Base-by-base conservation (phyloP, 805 yeast genomes). In the Wickerhamomyces bovis region DNA sequence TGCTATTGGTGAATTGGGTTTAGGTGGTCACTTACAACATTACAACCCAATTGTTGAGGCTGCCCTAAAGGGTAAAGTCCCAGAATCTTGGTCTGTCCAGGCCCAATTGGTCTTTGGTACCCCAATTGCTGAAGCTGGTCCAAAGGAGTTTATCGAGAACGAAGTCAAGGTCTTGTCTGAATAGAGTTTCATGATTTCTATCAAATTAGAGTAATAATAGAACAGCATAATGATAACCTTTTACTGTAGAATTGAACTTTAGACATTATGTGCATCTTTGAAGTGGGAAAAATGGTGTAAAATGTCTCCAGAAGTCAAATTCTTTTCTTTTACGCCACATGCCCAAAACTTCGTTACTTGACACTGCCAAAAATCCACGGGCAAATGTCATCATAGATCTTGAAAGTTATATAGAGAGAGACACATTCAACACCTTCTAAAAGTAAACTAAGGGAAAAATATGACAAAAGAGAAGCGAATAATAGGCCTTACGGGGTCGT, bases 1-100 rank as follows among this genome's bases (percentile, higher is more conserved):
- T 38, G 75, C 75, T 23, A 62, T 76, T 23, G 65, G 68, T 43
- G 66, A 64, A 28, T 58, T 71, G 47, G 75, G 75, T 42, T 58
- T 75, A 39, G 80, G 80, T 52, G 77, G 69, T 51, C 75, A 73
- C 54, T 65, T 76, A 53, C 81, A 76, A 63, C 81, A 76, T 62
- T 77, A 70, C 69, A 73, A 72, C 60, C 73, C 69, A 42, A 63
- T 64, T 42, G 70, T 76, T 43, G 65, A 66, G 53, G 68, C 58
- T 36, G 71, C 70, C 43, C 52, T 70, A 52, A 64, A 68, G 51
- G 73, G 67, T 53, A 61, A 65, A 41, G 63, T 71, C 25, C 78
- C 78, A 47, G 60, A 56, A 42, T 56, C 62, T 42, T 75, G 78
- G 77, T 61, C 58, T 31, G 71, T 75, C 43, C 70, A 67, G 48